Evolutionary conservation across 2,329 filamentous ascomycete genomes (phyloP).

Genomic region (Amylocarpus encephaloides): DNA sequence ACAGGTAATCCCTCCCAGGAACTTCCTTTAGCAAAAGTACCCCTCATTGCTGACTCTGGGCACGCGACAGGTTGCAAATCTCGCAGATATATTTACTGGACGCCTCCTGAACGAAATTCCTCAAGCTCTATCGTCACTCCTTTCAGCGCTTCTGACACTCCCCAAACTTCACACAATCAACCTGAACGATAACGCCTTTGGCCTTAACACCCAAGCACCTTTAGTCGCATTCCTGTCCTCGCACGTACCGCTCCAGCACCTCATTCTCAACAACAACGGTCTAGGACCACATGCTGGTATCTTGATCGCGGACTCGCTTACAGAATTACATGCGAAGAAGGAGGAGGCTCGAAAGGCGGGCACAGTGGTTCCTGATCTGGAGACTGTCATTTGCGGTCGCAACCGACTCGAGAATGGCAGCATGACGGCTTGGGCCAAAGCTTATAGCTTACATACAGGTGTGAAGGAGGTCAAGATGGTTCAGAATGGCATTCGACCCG

Average conservation of each 20-base stretch:
- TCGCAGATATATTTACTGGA: constrained; percentile 96
- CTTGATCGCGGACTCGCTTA: constrained; percentile 81
- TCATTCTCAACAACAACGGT: constrained; percentile 98
- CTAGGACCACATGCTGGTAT: constrained; percentile 87
- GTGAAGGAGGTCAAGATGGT: constrained; percentile 92
- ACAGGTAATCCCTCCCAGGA: constrained; percentile 43
- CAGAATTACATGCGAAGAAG: constrained; percentile 77
- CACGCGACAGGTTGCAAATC: constrained; percentile 61
- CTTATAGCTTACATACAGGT: constrained; percentile 75
- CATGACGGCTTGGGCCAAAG: constrained; percentile 90
- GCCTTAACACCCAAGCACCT: constrained; percentile 87
- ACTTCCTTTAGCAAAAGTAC: not conserved
- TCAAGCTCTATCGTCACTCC: constrained; percentile 74
- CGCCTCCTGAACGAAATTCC: constrained; percentile 92
- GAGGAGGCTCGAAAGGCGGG: constrained; percentile 66
- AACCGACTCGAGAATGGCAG: constrained; percentile 94
- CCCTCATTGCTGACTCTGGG: constrained; percentile 7
- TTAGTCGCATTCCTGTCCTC: constrained; percentile 85
- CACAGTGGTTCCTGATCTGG: constrained; percentile 70
- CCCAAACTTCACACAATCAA: constrained; percentile 86
- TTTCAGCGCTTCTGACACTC: constrained; percentile 80
- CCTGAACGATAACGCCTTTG: constrained; percentile 96
- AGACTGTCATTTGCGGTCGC: constrained; percentile 95
- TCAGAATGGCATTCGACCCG: constrained; percentile 92
- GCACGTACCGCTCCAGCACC: constrained; percentile 84